Conservation (phyloP, 257 asterid genomes). For the Capsicum pubescens region DNA sequence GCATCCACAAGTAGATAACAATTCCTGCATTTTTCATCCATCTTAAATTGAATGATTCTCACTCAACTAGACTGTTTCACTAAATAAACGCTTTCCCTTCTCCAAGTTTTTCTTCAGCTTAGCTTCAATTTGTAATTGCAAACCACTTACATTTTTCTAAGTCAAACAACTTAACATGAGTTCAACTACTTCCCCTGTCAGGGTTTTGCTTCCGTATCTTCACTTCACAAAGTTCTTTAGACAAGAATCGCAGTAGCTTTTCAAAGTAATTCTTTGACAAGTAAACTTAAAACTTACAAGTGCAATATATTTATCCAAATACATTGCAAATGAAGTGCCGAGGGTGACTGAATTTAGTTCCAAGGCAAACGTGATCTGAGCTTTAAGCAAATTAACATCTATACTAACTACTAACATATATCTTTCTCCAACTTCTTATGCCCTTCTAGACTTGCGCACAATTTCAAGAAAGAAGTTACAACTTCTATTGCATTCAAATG, state of each 20-base stretch:
- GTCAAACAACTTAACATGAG: background rate
- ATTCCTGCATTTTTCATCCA: background rate
- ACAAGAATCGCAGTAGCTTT: conserved; percentile 22
- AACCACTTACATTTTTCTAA: background rate
- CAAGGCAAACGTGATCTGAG: background rate
- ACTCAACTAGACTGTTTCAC: background rate
- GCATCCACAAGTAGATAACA: background rate
- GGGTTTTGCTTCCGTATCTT: background rate
- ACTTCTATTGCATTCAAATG: background rate
- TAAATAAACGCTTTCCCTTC: background rate
- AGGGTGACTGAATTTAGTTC: background rate
- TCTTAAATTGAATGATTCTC: conserved; percentile 4
- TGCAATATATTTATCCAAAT: background rate
- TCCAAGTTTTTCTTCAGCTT: background rate
- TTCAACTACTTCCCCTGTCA: background rate
- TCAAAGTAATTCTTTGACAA: conserved; percentile 1
- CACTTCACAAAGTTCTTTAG: background rate
- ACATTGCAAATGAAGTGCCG: background rate
- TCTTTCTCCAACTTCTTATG: conserved; percentile 3
- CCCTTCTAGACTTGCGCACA: background rate
- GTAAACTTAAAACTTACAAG: background rate
- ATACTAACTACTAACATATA: background rate
- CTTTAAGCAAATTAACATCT: background rate
- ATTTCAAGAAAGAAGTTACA: background rate
- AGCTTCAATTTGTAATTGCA: background rate